These are phyloP conservation scores for Fraxinus sp. DNA, from an alignment of 305 asterid species.

Conservation along the genomic window DNA sequence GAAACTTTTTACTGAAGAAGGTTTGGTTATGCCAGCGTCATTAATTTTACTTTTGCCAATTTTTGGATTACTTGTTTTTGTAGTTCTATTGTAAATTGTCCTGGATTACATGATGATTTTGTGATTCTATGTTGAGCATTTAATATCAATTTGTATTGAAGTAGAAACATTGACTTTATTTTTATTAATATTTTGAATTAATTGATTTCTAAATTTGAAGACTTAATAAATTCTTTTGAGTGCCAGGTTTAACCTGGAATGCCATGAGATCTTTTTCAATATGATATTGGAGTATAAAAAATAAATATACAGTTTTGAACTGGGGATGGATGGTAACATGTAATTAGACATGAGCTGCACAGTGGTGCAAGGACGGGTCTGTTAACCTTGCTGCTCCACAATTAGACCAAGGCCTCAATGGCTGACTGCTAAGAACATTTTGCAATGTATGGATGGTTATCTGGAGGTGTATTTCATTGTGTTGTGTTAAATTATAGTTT, in stretches of 20 bases:
- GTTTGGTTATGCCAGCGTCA: conserved; percentile 32
- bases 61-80: conserved; percentile 7
- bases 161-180: not conserved
- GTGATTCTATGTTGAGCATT: not conserved
- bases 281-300: not conserved
- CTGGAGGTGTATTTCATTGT: not conserved
- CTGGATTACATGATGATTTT: conserved; percentile 2
- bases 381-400: conserved; percentile 12
- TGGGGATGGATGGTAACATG: conserved; percentile 3
- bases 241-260: conserved; percentile 14
- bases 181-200: not conserved
- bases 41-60: not conserved
- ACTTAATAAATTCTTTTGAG: not conserved
- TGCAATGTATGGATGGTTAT: not conserved
- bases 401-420: conserved; percentile 4
- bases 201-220: not conserved
- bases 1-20: conserved; percentile 68
- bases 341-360: not conserved
- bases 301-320: not conserved
- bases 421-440: not conserved
- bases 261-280: conserved; percentile 6
- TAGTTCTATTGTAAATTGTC: conserved; percentile 13
- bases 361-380: not conserved
- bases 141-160: not conserved
- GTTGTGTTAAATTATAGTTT: not conserved